These are phyloP conservation scores for Kwoniella bestiolae DNA, from an alignment of 768 basidiomycete species.

Conservation along the genomic window DNA sequence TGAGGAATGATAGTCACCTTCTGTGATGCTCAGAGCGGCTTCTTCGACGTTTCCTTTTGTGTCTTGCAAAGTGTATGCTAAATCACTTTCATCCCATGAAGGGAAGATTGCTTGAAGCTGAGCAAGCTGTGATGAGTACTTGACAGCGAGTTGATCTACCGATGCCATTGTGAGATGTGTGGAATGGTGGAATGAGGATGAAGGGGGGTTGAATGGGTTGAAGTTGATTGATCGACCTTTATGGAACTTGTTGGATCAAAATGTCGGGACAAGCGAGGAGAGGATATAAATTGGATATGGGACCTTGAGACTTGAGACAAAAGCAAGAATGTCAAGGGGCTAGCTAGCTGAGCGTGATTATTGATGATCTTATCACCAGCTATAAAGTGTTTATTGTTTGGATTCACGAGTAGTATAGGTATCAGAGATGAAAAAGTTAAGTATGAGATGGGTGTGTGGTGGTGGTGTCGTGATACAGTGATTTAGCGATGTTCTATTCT, in stretches of 20 bases:
- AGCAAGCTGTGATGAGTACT: conserved; percentile 51
- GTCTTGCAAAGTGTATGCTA: conserved; percentile 55
- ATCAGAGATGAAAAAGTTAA: neutral
- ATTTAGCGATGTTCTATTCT: conserved; percentile 2
- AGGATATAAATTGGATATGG: neutral
- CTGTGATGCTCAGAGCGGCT: conserved; percentile 56
- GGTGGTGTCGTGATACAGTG: neutral
- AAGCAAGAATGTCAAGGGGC: neutral
- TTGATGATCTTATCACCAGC: too few species aligned
- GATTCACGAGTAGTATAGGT: too few species aligned
- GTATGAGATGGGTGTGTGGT: neutral
- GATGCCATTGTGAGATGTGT: conserved; percentile 38
- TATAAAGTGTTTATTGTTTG: too few species aligned
- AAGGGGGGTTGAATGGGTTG: neutral
- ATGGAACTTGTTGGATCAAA: conserved; percentile 3
- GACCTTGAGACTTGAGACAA: neutral
- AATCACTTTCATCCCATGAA: conserved; percentile 56
- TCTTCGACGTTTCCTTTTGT: conserved; percentile 56
- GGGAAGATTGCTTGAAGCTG: conserved; percentile 57
- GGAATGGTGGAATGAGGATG: conserved; percentile 4
- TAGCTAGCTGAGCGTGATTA: too few species aligned
- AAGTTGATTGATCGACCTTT: neutral
- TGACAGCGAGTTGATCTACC: conserved; percentile 46
- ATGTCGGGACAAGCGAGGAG: neutral
- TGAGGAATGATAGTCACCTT: conserved; percentile 45